Conservation (phyloP, 257 asterid species). For the Linaria vulgaris region DNA sequence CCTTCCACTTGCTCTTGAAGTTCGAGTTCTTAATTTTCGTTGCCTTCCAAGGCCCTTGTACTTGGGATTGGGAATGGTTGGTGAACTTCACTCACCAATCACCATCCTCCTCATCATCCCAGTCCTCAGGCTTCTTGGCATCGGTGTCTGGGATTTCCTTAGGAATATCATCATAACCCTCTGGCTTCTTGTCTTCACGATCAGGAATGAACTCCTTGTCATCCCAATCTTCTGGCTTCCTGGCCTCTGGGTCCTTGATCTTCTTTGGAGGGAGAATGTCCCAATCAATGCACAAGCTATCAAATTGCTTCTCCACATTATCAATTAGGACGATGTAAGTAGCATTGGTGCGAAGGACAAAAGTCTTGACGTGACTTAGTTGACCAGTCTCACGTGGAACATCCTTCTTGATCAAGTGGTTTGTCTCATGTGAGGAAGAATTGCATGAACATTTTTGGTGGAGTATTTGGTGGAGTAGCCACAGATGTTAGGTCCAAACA, state of each 20-base stretch:
- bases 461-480: no score
- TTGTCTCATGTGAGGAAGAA: conserved; percentile 62
- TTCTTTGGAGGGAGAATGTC: conserved; percentile 81
- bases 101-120: conserved; percentile 99
- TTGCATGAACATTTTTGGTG: conserved; percentile 88
- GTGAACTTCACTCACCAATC: conserved; percentile 91
- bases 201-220: conserved; percentile 88
- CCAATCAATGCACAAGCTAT: conserved; percentile 94
- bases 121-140: conserved; percentile 98
- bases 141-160: conserved; percentile 84
- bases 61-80: conserved; percentile 90
- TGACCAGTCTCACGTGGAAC: conserved; percentile 99
- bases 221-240: conserved; percentile 99
- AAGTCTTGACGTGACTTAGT: conserved; percentile 86
- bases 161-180: conserved; percentile 96
- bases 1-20: conserved; percentile 93
- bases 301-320: conserved; percentile 87
- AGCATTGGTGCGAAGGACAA: conserved; percentile 91
- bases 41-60: conserved; percentile 90
- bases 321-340: conserved; percentile 89
- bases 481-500: conserved; percentile 98
- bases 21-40: conserved; percentile 85
- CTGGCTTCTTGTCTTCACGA: conserved; percentile 97
- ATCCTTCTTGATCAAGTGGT: conserved; percentile 84
- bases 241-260: conserved; percentile 96